phyloP scores from a whole-genome alignment of 306 rosid species.

The Sindora glabra region DNA sequence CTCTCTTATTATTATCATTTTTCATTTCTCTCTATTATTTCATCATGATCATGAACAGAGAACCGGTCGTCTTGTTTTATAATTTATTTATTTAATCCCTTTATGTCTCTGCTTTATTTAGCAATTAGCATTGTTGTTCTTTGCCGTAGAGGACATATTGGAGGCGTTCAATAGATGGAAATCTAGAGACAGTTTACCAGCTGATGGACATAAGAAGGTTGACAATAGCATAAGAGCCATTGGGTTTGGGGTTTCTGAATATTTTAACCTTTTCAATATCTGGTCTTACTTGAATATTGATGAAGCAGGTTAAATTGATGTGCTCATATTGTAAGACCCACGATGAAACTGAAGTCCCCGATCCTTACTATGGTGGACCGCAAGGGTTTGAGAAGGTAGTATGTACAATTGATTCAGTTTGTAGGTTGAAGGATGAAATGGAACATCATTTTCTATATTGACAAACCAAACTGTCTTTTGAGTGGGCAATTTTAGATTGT shows the following conservation, averaged over 20 bases:
- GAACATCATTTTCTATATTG: neutral
- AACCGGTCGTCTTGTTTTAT: neutral
- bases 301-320: constrained; percentile 74
- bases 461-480: neutral
- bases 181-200: constrained; percentile 47
- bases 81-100: neutral
- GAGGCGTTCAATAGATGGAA: constrained; percentile 66
- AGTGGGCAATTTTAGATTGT: too few relatives aligned
- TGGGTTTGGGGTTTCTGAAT: neutral
- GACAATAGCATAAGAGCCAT: neutral
- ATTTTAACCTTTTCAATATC: neutral
- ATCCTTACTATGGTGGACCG: constrained; percentile 86
- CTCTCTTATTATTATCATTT: neutral
- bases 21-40: neutral
- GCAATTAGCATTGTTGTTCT: constrained; percentile 18
- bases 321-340: constrained; percentile 79
- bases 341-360: constrained; percentile 80
- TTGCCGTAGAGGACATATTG: constrained; percentile 61
- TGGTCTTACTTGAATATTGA: neutral
- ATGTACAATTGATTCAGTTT: neutral
- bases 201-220: constrained; percentile 76
- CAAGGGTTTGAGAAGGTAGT: constrained; percentile 93
- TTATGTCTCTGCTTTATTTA: neutral
- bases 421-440: neutral
- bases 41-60: neutral